Conservation (phyloP, 2,329 filamentous ascomycete species). For the Intubia oerlemansii region DNA sequence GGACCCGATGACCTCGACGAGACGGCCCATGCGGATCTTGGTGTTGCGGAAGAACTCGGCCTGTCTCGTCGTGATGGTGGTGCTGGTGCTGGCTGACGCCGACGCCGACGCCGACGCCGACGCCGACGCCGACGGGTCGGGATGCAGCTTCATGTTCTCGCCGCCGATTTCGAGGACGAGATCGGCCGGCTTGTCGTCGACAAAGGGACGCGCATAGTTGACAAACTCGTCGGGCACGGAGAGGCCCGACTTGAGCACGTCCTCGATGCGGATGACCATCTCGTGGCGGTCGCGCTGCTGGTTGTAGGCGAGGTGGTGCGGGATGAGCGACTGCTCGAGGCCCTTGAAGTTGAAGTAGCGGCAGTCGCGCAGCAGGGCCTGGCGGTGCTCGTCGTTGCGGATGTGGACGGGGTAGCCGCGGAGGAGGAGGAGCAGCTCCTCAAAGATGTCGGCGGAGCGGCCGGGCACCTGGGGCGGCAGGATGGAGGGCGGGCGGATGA, state of each 20-base stretch:
- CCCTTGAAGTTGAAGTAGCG: slow-evolving; percentile 88
- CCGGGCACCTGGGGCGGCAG: slow-evolving; percentile 62
- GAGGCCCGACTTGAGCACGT: slow-evolving; percentile 75
- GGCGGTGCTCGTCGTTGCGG: slow-evolving; percentile 52
- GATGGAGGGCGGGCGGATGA: slow-evolving; percentile 75
- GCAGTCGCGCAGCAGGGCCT: slow-evolving; percentile 62
- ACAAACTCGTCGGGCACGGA: slow-evolving; percentile 32
- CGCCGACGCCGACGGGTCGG: slow-evolving; percentile 11
- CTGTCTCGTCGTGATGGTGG: slow-evolving; percentile 28
- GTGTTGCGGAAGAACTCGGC: slow-evolving; percentile 55
- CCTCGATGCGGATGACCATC: slow-evolving; percentile 61
- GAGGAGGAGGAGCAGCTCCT: slow-evolving; percentile 60
- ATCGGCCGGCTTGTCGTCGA: slow-evolving; percentile 53
- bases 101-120: neutral
- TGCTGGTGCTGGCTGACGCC: too few species aligned
- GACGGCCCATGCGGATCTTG: slow-evolving; percentile 44
- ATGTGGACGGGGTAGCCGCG: slow-evolving; percentile 70
- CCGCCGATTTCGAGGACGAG: slow-evolving; percentile 62
- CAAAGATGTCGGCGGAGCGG: slow-evolving; percentile 65
- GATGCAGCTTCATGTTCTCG: slow-evolving; percentile 38
- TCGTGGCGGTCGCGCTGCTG: slow-evolving; percentile 45
- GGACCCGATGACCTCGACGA: slow-evolving; percentile 63
- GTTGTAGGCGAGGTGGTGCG: slow-evolving; percentile 58
- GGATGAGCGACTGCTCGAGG: slow-evolving; percentile 69
- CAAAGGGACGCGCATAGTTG: slow-evolving; percentile 64